Evolutionary conservation across 2,329 filamentous ascomycete genomes (phyloP).

Genomic region (Neospermospora avenae): DNA sequence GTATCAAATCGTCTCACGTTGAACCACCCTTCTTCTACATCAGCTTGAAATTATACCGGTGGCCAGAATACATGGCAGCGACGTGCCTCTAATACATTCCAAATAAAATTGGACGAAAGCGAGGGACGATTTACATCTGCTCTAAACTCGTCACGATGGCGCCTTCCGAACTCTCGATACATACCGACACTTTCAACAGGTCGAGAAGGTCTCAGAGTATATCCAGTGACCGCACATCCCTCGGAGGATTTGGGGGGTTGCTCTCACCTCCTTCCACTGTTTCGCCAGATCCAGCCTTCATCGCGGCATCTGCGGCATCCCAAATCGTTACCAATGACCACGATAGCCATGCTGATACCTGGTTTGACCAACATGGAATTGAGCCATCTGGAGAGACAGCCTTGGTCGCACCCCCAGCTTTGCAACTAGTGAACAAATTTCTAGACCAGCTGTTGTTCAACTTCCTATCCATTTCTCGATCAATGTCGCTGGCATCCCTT

Average conservation of each 20-base stretch:
- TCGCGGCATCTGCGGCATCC: constrained; percentile 81
- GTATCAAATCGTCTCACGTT: not conserved
- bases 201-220: constrained; percentile 50
- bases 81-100: not conserved
- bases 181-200: constrained; percentile 16
- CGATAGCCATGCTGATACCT: constrained; percentile 67
- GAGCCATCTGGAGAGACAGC: constrained; percentile 66
- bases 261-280: constrained; percentile 65
- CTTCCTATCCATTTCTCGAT: constrained; percentile 76
- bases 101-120: not conserved
- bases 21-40: not conserved
- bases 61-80: not conserved
- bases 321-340: constrained; percentile 90
- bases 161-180: constrained; percentile 22
- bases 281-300: constrained; percentile 79
- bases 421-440: constrained; percentile 83
- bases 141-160: constrained; percentile 19
- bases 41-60: not conserved
- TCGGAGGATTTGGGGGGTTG: constrained; percentile 53
- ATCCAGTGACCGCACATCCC: constrained; percentile 68
- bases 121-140: not conserved
- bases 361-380: constrained; percentile 66
- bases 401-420: constrained; percentile 67
- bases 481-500: constrained; percentile 70
- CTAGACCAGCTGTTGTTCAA: constrained; percentile 91